Evolutionary conservation across 2,329 filamentous ascomycete genomes (phyloP).

Genomic region (Cladosporium oxysporum): DNA sequence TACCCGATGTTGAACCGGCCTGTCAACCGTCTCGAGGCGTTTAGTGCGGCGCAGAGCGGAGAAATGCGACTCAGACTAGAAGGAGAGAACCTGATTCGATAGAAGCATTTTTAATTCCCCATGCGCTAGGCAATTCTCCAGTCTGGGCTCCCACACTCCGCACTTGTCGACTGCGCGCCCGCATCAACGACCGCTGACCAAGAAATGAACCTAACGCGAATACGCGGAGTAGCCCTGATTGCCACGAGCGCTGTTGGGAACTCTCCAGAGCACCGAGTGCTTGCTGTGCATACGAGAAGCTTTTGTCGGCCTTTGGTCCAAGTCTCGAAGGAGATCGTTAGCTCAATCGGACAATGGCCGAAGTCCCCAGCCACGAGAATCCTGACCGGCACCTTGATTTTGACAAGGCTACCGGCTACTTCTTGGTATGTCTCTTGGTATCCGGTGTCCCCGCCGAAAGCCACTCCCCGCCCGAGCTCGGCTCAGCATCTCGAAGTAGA

Average conservation of each 20-base stretch:
- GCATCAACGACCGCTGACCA: neutral
- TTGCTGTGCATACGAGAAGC: neutral
- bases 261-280: neutral
- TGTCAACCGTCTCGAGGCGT: neutral
- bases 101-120: neutral
- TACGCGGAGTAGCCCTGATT: neutral
- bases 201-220: neutral
- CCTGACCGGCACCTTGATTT: constrained; percentile 4
- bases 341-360: neutral
- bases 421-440: constrained; percentile 6
- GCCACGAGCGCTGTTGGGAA: neutral
- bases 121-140: constrained; percentile 2
- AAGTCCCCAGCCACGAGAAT: neutral
- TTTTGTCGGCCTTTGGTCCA: neutral
- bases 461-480: neutral
- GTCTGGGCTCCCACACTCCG: constrained; percentile 8
- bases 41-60: neutral
- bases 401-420: constrained; percentile 8
- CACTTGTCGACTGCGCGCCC: neutral
- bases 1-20: neutral
- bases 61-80: neutral
- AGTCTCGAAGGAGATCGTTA: neutral
- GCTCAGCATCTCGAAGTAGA: constrained; percentile 1
- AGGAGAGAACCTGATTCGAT: neutral
- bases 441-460: neutral